These are phyloP conservation scores for Paulinella micropora DNA, from an alignment of 78 protist genomes.

Conservation along the genomic window DNA sequence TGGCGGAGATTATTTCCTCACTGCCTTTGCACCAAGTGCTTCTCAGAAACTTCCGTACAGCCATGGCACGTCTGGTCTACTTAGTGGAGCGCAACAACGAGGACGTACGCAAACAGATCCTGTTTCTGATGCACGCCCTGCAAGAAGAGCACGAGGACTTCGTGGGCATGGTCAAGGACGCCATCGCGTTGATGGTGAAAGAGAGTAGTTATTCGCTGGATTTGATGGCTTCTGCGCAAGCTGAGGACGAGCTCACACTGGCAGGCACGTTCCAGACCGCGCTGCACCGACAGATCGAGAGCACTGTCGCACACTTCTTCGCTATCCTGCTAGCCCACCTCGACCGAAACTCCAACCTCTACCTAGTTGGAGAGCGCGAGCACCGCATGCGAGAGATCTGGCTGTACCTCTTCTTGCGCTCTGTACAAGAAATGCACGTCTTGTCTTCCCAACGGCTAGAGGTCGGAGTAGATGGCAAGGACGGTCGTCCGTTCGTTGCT, in stretches of 20 bases:
- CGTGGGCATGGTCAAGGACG: neutral
- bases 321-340: neutral
- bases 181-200: neutral
- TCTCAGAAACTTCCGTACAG: neutral
- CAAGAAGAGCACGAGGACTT: neutral
- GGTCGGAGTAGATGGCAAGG: no score
- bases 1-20: neutral
- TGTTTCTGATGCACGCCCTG: neutral
- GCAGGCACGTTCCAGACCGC: constrained; percentile 5
- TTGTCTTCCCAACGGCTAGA: no score
- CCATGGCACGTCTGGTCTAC: neutral
- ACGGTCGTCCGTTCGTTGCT: neutral
- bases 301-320: neutral
- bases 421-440: no score
- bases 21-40: neutral
- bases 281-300: neutral
- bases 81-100: neutral
- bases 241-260: neutral
- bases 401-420: constrained; percentile 5
- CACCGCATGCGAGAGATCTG: neutral
- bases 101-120: neutral
- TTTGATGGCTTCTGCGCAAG: neutral
- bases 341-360: neutral
- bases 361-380: neutral
- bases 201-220: neutral